phyloP scores from a whole-genome alignment of 2,329 filamentous ascomycete genomes.

The Scedosporium boydii region DNA sequence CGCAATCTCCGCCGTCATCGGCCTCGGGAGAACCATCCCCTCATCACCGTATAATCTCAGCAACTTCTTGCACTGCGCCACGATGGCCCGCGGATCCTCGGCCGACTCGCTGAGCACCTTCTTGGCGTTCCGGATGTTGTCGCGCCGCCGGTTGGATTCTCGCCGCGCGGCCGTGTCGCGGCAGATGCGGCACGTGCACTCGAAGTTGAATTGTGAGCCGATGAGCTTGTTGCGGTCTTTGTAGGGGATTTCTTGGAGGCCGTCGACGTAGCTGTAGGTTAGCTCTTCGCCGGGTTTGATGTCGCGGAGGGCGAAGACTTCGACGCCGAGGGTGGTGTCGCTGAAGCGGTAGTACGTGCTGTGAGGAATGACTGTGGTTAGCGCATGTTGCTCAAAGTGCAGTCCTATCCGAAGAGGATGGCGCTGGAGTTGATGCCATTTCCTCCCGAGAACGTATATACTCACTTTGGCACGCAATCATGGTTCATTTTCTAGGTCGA shows the following conservation, averaged over 20 bases:
- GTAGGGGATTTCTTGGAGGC: not conserved
- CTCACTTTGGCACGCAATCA: slow-evolving; percentile 8
- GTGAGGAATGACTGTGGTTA: not conserved
- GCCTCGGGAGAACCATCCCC: slow-evolving; percentile 4
- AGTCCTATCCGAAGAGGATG: not conserved
- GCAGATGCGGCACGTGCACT: slow-evolving; percentile 8
- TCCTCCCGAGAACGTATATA: not conserved
- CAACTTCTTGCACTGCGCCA: not conserved
- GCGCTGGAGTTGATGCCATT: not conserved
- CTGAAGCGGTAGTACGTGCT: slow-evolving; percentile 8
- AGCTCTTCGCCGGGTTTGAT: slow-evolving; percentile 6
- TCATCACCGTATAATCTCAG: slow-evolving; percentile 5
- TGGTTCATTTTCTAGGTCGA: slow-evolving; percentile 8
- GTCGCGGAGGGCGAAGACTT: slow-evolving; percentile 5
- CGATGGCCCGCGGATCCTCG: not conserved
- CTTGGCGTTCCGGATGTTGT: slow-evolving; percentile 1
- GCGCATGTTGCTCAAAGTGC: not conserved
- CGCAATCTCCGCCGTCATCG: slow-evolving; percentile 4
- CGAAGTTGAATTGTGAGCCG: slow-evolving; percentile 5
- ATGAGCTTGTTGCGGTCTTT: slow-evolving; percentile 1
- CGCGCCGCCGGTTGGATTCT: slow-evolving; percentile 3
- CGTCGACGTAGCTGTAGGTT: slow-evolving; percentile 7
- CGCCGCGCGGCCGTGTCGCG: not conserved
- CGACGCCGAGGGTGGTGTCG: slow-evolving; percentile 6
- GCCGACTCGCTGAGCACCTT: not conserved